A percentile compares a stretch with the other conserved stretches of the same genome.
These are phyloP conservation scores for Asterophora parasitica DNA, from an alignment of 768 basidiomycete genomes.

Conservation along the genomic window DNA sequence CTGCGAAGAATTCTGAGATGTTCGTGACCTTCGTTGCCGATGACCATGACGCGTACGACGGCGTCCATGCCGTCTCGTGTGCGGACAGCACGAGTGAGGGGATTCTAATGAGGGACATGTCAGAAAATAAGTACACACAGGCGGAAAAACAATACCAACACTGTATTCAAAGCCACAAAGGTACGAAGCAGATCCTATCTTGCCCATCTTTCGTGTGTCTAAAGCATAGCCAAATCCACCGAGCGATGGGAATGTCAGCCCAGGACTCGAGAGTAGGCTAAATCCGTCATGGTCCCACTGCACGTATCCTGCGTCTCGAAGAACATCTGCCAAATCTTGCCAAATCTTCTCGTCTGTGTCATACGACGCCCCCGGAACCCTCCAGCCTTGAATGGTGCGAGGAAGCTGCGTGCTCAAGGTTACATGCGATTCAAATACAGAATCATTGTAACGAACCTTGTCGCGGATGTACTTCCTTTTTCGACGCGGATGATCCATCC, in stretches of 20 bases:
- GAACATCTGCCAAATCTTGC: background rate
- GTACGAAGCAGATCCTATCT: background rate
- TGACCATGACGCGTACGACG: constrained; percentile 12
- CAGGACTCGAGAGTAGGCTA: background rate
- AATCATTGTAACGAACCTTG: no score
- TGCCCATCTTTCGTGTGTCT: background rate
- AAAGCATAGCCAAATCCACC: background rate
- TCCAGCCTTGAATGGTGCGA: no score
- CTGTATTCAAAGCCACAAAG: background rate
- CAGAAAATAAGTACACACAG: background rate
- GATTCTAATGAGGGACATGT: background rate
- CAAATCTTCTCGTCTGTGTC: background rate
- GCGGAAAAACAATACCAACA: background rate
- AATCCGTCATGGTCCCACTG: background rate
- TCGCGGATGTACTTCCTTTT: no score
- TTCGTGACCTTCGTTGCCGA: constrained; percentile 16
- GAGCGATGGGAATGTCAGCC: background rate
- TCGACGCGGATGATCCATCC: no score
- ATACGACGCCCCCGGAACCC: no score
- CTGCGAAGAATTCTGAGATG: constrained; percentile 21
- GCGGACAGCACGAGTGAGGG: constrained; percentile 9
- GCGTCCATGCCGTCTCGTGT: constrained; percentile 18
- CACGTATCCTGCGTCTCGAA: background rate
- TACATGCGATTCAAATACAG: no score
- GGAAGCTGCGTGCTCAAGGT: no score